These are phyloP conservation scores for Auricularia heimuer DNA, from an alignment of 768 basidiomycete species.

Conservation along the genomic window DNA sequence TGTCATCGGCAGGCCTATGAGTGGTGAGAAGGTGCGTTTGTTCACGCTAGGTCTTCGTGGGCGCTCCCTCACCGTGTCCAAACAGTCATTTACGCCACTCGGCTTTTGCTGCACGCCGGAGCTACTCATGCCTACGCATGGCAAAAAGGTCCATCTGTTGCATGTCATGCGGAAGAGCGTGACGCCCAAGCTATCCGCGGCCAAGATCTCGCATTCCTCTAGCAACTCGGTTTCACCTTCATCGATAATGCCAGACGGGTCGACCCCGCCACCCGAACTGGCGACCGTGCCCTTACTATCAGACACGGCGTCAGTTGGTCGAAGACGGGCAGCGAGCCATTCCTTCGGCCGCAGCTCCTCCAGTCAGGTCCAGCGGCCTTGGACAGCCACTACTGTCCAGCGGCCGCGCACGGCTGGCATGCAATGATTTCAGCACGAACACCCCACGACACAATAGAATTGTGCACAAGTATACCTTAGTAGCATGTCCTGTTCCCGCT, in stretches of 20 bases:
- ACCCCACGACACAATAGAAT: not conserved
- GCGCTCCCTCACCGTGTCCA: not conserved
- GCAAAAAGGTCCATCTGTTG: constrained; percentile 56
- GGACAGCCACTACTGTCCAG: not conserved
- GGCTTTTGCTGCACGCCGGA: constrained; percentile 67
- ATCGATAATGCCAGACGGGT: not conserved
- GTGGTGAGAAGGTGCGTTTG: constrained; percentile 50
- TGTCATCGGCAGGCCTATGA: constrained; percentile 35
- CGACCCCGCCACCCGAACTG: not conserved
- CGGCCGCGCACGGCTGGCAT: not conserved
- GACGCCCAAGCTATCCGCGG: constrained; percentile 52
- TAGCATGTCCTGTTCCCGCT: not conserved
- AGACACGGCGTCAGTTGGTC: not conserved
- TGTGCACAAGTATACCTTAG: not conserved
- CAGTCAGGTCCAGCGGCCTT: not conserved
- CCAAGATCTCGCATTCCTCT: constrained; percentile 24
- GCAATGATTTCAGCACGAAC: not conserved
- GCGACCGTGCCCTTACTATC: not conserved
- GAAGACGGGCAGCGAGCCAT: not conserved
- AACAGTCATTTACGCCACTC: constrained; percentile 48
- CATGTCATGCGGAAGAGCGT: constrained; percentile 65
- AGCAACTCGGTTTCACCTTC: not conserved
- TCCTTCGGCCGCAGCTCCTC: not conserved
- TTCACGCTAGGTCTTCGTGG: not conserved
- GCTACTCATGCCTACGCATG: constrained; percentile 51